Conservation (phyloP, 1,284 basidiomycete species). For the Pterulicium gracile region DNA sequence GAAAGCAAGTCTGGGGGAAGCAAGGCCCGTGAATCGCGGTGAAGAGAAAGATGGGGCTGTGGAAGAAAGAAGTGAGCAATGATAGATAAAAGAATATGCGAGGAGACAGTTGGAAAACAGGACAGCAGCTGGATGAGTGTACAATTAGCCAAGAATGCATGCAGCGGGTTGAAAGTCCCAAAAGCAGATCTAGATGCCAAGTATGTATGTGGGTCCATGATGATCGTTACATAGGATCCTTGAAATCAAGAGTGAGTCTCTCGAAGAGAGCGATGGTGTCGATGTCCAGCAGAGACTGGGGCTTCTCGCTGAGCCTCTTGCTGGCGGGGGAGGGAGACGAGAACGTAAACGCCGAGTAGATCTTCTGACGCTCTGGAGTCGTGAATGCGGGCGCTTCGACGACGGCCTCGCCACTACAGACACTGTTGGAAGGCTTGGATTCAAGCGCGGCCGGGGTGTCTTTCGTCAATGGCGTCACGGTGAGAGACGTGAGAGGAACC, state of each 20-base stretch:
- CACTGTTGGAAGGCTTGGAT: too few species aligned
- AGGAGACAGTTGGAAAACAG: too few species aligned
- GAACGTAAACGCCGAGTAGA: conserved; percentile 69
- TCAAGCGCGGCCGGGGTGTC: conserved; percentile 15
- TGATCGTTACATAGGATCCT: too few species aligned
- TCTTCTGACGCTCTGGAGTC: conserved; percentile 59
- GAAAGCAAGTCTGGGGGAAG: background rate
- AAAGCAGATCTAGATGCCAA: too few species aligned
- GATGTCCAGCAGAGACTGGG: conserved; percentile 15
- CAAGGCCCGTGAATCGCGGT: background rate
- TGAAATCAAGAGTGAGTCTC: conserved; percentile 14
- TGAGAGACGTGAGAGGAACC: conserved; percentile 16
- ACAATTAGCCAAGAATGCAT: background rate
- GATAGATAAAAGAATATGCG: too few species aligned
- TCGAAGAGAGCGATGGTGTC: conserved; percentile 21
- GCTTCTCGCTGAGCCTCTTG: conserved; percentile 32
- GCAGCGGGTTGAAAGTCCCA: too few species aligned
- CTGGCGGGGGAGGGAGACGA: conserved; percentile 53
- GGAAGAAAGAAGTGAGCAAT: too few species aligned
- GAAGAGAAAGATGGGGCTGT: too few species aligned
- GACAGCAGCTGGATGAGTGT: background rate
- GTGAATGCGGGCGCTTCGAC: conserved; percentile 28
- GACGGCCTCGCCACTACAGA: background rate
- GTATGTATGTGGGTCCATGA: too few species aligned
- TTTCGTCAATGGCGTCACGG: conserved; percentile 10